A percentile compares a stretch with the other conserved stretches of the same genome.
phyloP scores from a whole-genome alignment of 2,329 filamentous ascomycete genomes.

The Phialocephala subalpina region DNA sequence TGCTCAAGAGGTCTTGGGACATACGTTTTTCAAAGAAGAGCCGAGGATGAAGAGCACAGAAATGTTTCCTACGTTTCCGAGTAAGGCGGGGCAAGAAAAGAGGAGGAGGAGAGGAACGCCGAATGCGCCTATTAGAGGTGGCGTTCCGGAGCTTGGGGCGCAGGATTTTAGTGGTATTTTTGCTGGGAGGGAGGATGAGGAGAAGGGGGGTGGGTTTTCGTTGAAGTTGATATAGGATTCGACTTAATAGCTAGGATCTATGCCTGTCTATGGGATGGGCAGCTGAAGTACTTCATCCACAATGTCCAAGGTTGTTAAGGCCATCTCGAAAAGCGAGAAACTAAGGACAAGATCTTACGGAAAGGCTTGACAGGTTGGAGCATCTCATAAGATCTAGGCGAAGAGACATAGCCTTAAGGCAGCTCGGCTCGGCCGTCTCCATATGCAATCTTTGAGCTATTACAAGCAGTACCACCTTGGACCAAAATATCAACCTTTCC shows the following conservation, averaged over 20 bases:
- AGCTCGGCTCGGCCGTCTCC: too few relatives aligned
- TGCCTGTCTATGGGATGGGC: not conserved
- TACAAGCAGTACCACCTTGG: too few relatives aligned
- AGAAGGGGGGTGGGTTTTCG: constrained; percentile 70
- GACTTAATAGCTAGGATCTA: not conserved
- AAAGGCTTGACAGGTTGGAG: not conserved
- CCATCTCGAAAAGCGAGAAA: too few relatives aligned
- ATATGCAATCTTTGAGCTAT: too few relatives aligned
- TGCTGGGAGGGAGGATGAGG: constrained; percentile 69
- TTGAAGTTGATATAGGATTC: constrained; percentile 62
- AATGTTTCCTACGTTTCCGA: constrained; percentile 97
- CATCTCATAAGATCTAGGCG: too few relatives aligned
- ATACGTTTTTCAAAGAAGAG: constrained; percentile 88
- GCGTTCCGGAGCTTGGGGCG: constrained; percentile 57
- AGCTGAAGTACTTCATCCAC: too few relatives aligned
- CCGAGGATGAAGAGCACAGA: constrained; percentile 88
- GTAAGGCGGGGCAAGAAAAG: constrained; percentile 91
- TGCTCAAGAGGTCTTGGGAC: constrained; percentile 76
- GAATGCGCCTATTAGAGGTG: constrained; percentile 82
- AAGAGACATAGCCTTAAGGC: too few relatives aligned
- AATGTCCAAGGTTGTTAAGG: too few relatives aligned
- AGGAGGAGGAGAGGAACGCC: constrained; percentile 77
- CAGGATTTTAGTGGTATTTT: constrained; percentile 78
- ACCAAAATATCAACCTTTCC: too few relatives aligned
- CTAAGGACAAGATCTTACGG: too few relatives aligned